Evolutionary conservation across 352 stramenopile genomes (phyloP), one percentile per base, ranked within the genome.

Genomic region (Stephanocyclus meneghinianus): DNA sequence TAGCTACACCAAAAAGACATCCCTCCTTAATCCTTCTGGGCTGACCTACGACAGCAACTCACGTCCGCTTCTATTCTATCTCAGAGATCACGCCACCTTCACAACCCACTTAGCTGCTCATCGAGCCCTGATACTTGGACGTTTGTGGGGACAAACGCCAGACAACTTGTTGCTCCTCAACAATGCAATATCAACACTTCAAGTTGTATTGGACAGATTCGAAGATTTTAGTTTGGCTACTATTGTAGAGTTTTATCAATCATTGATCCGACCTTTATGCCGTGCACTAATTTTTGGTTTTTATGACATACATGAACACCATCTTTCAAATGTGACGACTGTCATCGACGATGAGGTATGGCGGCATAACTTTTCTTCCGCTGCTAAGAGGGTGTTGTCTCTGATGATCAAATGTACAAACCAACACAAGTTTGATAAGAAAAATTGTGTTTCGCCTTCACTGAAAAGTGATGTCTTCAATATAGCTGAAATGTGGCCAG

Each of bases 211-310:
- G 30, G 69, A 81, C n/a, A 61, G 86, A 50, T 8, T 63, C 26
- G 67, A 85, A 30, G 15, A 67, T 32, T 77, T 79, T 13, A 71
- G 67, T 88, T n/a, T 74, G 50, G 51, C 70, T 5, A 71, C 56
- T 44, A 45, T 78, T 26, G 55, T 91, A 16, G 84, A 91, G 73
- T 67, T 92, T 40, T 92, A 87, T 76, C 79, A 91, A 74, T 77
- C 51, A 60, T 51, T 50, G 8, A 81, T 91, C 59, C 69, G 83
- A 57, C 81, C 86, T 45, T 65, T 91, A n/a, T 90, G 78, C 40
- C 76, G 84, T 68, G 84, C 77, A 1, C 68, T 89, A 7, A 70
- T 92, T 30, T 90, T 92, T 79, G 87, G 87, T 10, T 90, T 90
- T 65, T 56, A 80, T 51, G 84, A 91, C 62, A 78, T 84, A 35